Base-by-base conservation (phyloP, 257 asterid genomes). In the Verbascum thapsus region DNA sequence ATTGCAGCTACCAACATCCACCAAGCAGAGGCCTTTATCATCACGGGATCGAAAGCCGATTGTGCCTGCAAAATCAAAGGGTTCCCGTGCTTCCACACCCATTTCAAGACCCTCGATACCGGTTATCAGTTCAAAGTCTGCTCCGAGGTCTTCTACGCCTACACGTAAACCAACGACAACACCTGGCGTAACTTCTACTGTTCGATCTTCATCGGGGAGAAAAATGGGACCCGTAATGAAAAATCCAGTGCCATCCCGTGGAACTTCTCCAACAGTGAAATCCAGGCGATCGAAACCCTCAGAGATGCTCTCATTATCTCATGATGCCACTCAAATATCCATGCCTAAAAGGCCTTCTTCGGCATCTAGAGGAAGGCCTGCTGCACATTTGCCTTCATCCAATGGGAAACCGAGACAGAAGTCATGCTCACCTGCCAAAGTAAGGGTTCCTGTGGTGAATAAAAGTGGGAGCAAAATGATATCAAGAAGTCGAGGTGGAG, bases 331-430 rank as follows among this genome's bases (percentile, higher is more conserved):
- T 74, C 69, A 69, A 16, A 38, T 58, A 12, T 40, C 69, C 13
- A 38, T 72, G 64, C 83, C 79, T n/a, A 83, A 69, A 69, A 75
- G 96, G 81, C 81, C 92, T n/a, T 73, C 74, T 58, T 87, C 95
- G 42, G 88, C 88, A 20, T 75, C 96, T 23, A 76, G 85, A 58
- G 88, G 78, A 69, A 76, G 88, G 56, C 63, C 83, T 13, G 23
- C 56, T 18, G 50, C 76, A 10, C 72, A 12, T 42, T 40, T 67
- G 8, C 58, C 87, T 63, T 65, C 76, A 17, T 48, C 74, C 12
- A 65, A 61, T 23, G 80, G 53, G 43, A 80, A 71, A 50, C 87
- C 77, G 42, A 75, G 85, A 10, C 88, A 75, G 53, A 77, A 81
- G 10, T 81, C 94, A 8, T 84, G 85, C 72, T 90, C 97, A 32